phyloP scores from a whole-genome alignment of 176 grass and related monocot species.

The Zizania latifolia region DNA sequence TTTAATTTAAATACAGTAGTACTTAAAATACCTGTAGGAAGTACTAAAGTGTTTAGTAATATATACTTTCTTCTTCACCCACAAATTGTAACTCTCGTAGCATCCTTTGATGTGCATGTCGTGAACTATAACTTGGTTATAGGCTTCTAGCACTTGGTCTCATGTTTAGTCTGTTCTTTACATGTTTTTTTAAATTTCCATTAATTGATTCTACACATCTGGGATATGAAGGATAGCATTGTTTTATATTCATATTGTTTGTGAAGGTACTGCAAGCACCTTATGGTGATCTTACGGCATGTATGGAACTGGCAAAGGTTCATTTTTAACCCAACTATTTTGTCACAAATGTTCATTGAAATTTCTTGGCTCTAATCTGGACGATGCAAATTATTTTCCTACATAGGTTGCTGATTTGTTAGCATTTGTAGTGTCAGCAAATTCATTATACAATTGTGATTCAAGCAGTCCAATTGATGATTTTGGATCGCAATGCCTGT shows the following conservation, averaged over 20 bases:
- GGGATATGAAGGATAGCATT: background rate
- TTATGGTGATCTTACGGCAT: slow-evolving; percentile 80
- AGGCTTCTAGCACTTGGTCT: background rate
- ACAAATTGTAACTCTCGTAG: background rate
- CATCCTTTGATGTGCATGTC: slow-evolving; percentile 3
- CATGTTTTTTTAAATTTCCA: slow-evolving; percentile 24
- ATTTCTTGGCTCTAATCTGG: slow-evolving; percentile 36
- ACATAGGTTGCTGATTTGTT: slow-evolving; percentile 88
- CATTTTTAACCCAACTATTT: slow-evolving; percentile 15
- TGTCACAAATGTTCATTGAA: background rate
- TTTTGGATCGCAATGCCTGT: slow-evolving; percentile 81
- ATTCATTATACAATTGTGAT: slow-evolving; percentile 57
- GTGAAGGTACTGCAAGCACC: slow-evolving; percentile 91
- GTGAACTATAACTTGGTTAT: background rate
- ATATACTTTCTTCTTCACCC: background rate
- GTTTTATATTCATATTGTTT: slow-evolving; percentile 16
- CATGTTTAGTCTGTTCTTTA: slow-evolving; percentile 12
- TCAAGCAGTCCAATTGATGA: slow-evolving; percentile 53
- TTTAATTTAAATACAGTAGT: slow-evolving; percentile 23
- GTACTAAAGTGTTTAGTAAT: background rate
- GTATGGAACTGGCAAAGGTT: slow-evolving; percentile 97
- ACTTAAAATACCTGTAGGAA: background rate
- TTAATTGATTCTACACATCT: background rate
- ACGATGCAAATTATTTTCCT: slow-evolving; percentile 33
- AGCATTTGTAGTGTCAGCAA: slow-evolving; percentile 75